phyloP scores from a whole-genome alignment of 768 basidiomycete genomes.

The Suillus lakei region DNA sequence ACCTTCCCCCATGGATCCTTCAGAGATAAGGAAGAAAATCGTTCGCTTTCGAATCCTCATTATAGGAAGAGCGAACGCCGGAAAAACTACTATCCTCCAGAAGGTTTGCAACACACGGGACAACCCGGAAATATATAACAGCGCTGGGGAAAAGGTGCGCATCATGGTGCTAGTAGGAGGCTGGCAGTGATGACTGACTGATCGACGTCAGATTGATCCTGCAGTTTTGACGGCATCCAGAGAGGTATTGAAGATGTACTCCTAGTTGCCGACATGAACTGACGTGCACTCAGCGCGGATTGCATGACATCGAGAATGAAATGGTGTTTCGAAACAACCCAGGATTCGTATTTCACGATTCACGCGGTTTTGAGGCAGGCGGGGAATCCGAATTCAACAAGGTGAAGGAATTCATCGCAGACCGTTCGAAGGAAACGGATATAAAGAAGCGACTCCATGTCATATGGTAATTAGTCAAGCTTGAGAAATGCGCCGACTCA shows the following conservation, averaged over 20 bases:
- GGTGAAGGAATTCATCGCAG: conserved; percentile 41
- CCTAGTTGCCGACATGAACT: neutral
- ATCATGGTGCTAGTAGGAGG: too few relatives aligned
- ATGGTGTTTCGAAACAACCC: conserved; percentile 36
- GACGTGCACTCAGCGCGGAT: conserved; percentile 21
- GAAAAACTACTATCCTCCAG: too few relatives aligned
- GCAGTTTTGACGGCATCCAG: conserved; percentile 3
- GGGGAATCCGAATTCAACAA: conserved; percentile 30
- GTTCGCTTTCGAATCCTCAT: too few relatives aligned
- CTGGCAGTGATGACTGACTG: too few relatives aligned
- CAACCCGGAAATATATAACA: too few relatives aligned
- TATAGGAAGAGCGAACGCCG: too few relatives aligned
- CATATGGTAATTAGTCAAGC: conserved; percentile 37
- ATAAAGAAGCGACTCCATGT: conserved; percentile 40
- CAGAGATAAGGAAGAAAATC: too few relatives aligned
- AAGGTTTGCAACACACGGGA: too few relatives aligned
- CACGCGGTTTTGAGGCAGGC: conserved; percentile 45
- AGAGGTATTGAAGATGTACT: neutral
- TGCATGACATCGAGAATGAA: conserved; percentile 37
- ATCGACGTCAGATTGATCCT: too few relatives aligned
- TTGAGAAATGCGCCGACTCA: neutral
- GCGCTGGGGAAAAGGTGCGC: too few relatives aligned
- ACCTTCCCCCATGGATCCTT: too few relatives aligned
- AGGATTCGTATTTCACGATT: conserved; percentile 37
- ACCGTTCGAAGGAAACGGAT: too few relatives aligned